Percentiles rank a stretch among this genome's conserved stretches.
Conservation (phyloP, 371 early-diverging fungal species). For the Mortierella sp. region DNA sequence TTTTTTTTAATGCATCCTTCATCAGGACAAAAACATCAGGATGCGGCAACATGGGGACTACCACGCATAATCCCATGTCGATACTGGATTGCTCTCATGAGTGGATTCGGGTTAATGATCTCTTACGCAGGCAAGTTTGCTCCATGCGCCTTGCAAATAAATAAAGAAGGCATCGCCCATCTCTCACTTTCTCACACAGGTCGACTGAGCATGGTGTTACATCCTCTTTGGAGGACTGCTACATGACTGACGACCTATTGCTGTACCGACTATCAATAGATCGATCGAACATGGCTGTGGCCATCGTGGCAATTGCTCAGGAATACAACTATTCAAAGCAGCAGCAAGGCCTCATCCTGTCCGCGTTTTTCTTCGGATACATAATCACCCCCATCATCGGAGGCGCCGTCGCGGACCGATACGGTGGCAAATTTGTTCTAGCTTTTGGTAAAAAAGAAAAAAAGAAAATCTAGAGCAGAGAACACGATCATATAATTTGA, state of each 20-base stretch:
- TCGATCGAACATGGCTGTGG: conserved; percentile 57
- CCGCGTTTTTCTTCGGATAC: conserved; percentile 56
- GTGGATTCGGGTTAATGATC: conserved; percentile 46
- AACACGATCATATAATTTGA: not conserved
- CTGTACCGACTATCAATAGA: conserved; percentile 13
- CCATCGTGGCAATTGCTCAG: conserved; percentile 51
- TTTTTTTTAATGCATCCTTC: conserved; percentile 3
- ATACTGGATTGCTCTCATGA: conserved; percentile 26
- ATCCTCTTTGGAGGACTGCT: too few species aligned
- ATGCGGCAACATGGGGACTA: not conserved
- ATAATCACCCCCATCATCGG: conserved; percentile 52
- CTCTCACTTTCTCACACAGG: not conserved
- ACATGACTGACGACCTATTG: too few species aligned
- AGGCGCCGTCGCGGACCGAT: conserved; percentile 55
- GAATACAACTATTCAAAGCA: conserved; percentile 44
- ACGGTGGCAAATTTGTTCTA: conserved; percentile 54
- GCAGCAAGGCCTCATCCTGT: conserved; percentile 52
- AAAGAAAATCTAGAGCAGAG: not conserved
- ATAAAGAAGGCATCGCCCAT: not conserved
- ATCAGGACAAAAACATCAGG: conserved; percentile 2
- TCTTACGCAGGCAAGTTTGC: conserved; percentile 44
- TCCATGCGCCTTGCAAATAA: not conserved
- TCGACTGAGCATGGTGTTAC: not conserved
- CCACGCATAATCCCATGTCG: conserved; percentile 30
- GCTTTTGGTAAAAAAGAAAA: conserved; percentile 35